Conservation (phyloP, 192 early-diverging fungal species). For the Coemansia furcata region DNA sequence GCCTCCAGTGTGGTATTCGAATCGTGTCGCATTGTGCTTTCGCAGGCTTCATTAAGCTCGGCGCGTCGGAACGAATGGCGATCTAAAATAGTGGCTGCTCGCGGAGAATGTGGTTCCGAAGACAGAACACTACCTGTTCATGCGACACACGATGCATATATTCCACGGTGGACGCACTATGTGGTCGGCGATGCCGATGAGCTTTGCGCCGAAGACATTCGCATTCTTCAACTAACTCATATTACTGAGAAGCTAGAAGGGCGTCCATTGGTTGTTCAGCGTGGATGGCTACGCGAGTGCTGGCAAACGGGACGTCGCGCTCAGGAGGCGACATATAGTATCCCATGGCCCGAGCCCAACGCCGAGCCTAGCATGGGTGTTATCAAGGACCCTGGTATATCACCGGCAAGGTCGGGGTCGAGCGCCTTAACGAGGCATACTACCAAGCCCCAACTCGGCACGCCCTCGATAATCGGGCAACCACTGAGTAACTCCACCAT, state of each 20-base stretch:
- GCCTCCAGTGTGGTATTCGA: constrained; percentile 3
- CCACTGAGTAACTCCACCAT: constrained; percentile 10
- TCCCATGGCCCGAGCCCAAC: constrained; percentile 4
- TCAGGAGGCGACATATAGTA: constrained; percentile 5
- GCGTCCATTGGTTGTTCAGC: constrained; percentile 5
- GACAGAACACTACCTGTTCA: neutral
- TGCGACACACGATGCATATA: neutral
- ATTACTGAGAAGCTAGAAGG: neutral
- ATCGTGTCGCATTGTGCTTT: constrained; percentile 28
- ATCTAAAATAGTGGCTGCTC: constrained; percentile 9
- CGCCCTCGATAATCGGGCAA: constrained; percentile 3
- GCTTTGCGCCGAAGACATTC: constrained; percentile 12
- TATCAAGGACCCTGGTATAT: neutral
- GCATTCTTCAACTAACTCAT: neutral
- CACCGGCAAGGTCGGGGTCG: neutral
- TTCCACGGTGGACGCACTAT: constrained; percentile 24
- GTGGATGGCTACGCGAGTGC: constrained; percentile 27
- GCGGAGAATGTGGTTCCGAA: constrained; percentile 17
- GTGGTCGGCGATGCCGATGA: constrained; percentile 25
- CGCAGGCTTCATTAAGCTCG: constrained; percentile 13
- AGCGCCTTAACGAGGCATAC: neutral
- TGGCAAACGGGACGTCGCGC: constrained; percentile 11
- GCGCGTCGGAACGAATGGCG: constrained; percentile 17
- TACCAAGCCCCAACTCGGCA: neutral
- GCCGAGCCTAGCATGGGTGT: neutral